Base-by-base conservation (phyloP, 768 basidiomycete genomes). In the Mycena vitilis region DNA sequence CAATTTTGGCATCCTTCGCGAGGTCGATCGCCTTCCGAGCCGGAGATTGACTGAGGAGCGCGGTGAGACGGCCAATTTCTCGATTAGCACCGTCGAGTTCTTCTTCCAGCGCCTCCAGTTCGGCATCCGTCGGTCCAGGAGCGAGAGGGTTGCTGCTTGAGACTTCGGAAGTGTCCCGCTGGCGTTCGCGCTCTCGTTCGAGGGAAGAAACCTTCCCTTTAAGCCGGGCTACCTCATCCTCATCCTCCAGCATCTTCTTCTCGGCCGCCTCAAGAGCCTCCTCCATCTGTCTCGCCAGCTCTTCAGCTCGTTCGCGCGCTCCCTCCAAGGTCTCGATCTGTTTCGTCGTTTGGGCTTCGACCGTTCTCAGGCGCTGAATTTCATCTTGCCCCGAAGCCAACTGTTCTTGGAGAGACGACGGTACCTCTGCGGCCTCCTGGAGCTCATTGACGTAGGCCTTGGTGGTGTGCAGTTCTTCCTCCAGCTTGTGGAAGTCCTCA, bases 81-180 rank as follows among this genome's bases (percentile, higher is more conserved):
- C 81, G 87, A 75, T 94, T 84, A 0, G 95, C 94, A 0, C 87
- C 85, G 64, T 94, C 92, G 49, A 96, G 85, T 73, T 95, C 94
- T 3, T 83, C 81, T 76, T 95, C 93, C 58, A 96, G 82, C 0
- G 82, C 86, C 65, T 90, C 89, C 34, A 88, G 78, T 23, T 94
- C 92, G 36, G 84, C 82, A 40, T 88, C 86, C 15, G 76, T 84
- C 66, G 75, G 82, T 42, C 74, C 83, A 65, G 66, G 75, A 67
- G 78, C 75, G 55, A 70, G 65, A 73, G 74, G 69, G 71, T 71
- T 68, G 56, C 67, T 69, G 56, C 67, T 69, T 58, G 74, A 78
- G 62, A 72, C 63, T 53, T 73, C 76, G 69, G 70, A 79, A 66
- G 73, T 62, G 16, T 79, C 72, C 53, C 77, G 77, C 61, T 84